These are phyloP conservation scores for Cadophora sp. DNA, from an alignment of 2,329 filamentous ascomycete genomes.

Conservation along the genomic window DNA sequence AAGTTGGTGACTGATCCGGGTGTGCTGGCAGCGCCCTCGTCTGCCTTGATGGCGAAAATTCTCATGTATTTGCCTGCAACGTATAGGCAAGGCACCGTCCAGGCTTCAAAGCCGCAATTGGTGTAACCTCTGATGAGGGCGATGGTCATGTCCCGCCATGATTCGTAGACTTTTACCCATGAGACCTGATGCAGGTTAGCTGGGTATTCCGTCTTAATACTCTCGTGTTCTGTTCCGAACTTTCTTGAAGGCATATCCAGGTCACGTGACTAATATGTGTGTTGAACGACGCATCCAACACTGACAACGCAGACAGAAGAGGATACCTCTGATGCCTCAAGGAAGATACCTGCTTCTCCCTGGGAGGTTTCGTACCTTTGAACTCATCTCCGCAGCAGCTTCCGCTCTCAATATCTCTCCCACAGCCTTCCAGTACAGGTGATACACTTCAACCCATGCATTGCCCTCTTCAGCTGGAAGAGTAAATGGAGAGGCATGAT, in stretches of 20 bases:
- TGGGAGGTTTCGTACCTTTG: conserved; percentile 36
- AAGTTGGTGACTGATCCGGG: conserved; percentile 56
- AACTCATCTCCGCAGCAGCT: conserved; percentile 50
- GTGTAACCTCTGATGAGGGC: conserved; percentile 82
- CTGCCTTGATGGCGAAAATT: conserved; percentile 88
- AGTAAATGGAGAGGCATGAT: conserved; percentile 50
- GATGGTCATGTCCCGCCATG: conserved; percentile 86
- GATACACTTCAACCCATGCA: conserved; percentile 89
- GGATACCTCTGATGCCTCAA: not conserved
- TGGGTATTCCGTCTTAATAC: not conserved
- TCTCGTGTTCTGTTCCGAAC: not conserved
- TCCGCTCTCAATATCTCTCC: conserved; percentile 74
- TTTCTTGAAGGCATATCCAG: not conserved
- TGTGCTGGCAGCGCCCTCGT: conserved; percentile 67
- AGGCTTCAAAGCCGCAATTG: conserved; percentile 77
- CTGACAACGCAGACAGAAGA: too few species aligned
- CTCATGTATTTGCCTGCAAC: conserved; percentile 85
- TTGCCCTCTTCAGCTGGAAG: conserved; percentile 64
- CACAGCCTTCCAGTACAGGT: conserved; percentile 82
- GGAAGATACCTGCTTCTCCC: not conserved
- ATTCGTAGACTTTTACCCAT: conserved; percentile 83
- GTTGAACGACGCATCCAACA: not conserved
- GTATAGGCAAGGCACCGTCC: conserved; percentile 93
- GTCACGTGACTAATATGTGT: conserved; percentile 17
- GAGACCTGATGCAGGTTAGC: conserved; percentile 35